A percentile compares a stretch with the other conserved stretches of the same genome.
These are phyloP conservation scores for Akanthomyces lecanii DNA, from an alignment of 2,329 filamentous ascomycete genomes.

Conservation along the genomic window DNA sequence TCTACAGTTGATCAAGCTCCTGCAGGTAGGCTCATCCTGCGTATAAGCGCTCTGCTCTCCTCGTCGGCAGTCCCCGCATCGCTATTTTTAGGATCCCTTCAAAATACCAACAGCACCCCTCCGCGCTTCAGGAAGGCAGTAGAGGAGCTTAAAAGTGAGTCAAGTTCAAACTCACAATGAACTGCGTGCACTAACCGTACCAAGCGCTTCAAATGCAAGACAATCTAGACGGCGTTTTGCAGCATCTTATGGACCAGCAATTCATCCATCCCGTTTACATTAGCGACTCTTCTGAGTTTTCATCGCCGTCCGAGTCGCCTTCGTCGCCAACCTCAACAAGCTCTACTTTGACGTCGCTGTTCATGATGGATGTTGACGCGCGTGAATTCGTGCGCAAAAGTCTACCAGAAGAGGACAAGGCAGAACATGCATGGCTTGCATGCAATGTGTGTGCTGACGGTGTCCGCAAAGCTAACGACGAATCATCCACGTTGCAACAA, in stretches of 20 bases:
- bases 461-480: constrained; percentile 21
- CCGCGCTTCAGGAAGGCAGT: constrained; percentile 19
- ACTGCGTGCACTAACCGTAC: neutral
- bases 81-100: constrained; percentile 17
- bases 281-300: constrained; percentile 15
- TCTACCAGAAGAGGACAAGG: constrained; percentile 21
- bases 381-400: constrained; percentile 23
- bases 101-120: constrained; percentile 15
- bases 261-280: constrained; percentile 23
- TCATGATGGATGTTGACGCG: constrained; percentile 24
- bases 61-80: constrained; percentile 22
- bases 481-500: constrained; percentile 22
- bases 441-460: constrained; percentile 25
- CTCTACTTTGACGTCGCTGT: constrained; percentile 21
- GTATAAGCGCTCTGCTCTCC: constrained; percentile 26
- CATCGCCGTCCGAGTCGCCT: constrained; percentile 16
- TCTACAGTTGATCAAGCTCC: constrained; percentile 25
- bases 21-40: constrained; percentile 22
- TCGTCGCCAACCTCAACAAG: constrained; percentile 16
- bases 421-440: constrained; percentile 24
- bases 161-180: no score
- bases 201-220: constrained; percentile 21
- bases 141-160: constrained; percentile 20
- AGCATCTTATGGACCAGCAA: constrained; percentile 25
- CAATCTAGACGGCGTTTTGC: constrained; percentile 23